Evolutionary conservation across 306 rosid species (phyloP).

Genomic region (cucumber (Cucumis sativus)): DNA sequence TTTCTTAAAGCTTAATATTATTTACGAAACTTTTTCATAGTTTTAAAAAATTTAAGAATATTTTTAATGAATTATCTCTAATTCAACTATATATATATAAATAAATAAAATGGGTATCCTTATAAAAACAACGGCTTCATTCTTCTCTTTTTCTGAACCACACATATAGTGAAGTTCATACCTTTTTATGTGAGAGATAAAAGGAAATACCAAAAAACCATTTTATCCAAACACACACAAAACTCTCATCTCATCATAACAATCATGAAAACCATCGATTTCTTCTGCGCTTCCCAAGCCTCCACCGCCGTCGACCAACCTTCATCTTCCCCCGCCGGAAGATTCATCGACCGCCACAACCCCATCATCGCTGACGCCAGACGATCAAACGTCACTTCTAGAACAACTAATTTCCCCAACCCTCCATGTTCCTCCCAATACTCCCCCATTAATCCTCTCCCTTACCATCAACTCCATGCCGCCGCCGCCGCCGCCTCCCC

Average conservation of each 20-base stretch:
- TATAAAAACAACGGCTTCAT: too few relatives aligned
- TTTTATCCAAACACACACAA: constrained; percentile 17
- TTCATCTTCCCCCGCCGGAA: constrained; percentile 47
- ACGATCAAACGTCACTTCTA: constrained; percentile 2
- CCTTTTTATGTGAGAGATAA: too few relatives aligned
- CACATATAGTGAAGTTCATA: too few relatives aligned
- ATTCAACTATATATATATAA: too few relatives aligned
- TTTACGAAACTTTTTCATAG: too few relatives aligned
- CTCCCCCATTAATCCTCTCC: constrained; percentile 28
- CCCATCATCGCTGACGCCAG: constrained; percentile 61
- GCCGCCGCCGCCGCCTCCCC: neutral
- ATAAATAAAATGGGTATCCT: too few relatives aligned
- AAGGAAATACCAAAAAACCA: neutral
- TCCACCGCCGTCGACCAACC: constrained; percentile 69
- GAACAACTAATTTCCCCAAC: neutral
- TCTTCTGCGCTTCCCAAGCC: constrained; percentile 87
- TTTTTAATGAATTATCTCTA: too few relatives aligned
- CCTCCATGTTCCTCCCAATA: constrained; percentile 27
- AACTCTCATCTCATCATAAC: neutral
- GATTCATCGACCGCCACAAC: constrained; percentile 84
- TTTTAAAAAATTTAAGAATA: too few relatives aligned
- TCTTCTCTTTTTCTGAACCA: too few relatives aligned
- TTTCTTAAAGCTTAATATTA: too few relatives aligned
- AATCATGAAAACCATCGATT: constrained; percentile 51
- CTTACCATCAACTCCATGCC: constrained; percentile 24